Percentiles rank a stretch among this genome's conserved stretches.
phyloP scores from a whole-genome alignment of 2,329 filamentous ascomycete genomes.

The Hymenoscyphus fructigenus region DNA sequence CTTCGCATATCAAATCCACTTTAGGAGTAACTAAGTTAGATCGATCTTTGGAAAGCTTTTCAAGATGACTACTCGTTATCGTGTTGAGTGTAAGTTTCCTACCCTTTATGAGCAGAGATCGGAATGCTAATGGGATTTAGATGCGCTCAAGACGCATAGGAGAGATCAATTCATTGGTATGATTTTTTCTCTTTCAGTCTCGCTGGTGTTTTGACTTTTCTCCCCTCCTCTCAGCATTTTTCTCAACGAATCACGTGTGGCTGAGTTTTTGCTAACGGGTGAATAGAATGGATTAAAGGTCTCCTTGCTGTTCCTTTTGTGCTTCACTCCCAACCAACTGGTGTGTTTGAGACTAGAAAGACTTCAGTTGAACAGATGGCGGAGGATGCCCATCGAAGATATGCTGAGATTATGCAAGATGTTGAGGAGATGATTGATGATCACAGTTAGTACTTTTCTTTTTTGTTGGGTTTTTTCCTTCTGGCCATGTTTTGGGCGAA shows the following conservation, averaged over 20 bases:
- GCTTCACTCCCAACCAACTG: constrained; percentile 90
- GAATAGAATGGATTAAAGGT: constrained; percentile 90
- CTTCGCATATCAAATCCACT: background rate
- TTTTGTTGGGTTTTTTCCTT: constrained; percentile 9
- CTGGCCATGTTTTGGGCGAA: background rate
- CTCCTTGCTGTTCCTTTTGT: constrained; percentile 94
- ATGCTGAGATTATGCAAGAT: constrained; percentile 92
- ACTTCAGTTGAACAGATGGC: constrained; percentile 70
- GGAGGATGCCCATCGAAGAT: constrained; percentile 78
- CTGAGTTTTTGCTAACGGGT: constrained; percentile 7
- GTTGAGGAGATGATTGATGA: constrained; percentile 90
- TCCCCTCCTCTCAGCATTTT: background rate
- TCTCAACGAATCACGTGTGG: background rate
- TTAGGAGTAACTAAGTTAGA: background rate
- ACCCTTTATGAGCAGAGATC: constrained; percentile 6
- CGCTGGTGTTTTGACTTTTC: background rate
- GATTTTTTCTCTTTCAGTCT: constrained; percentile 16
- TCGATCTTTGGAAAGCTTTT: background rate
- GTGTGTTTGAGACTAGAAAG: constrained; percentile 70
- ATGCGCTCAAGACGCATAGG: constrained; percentile 77
- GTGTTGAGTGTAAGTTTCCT: constrained; percentile 67
- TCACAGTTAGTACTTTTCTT: constrained; percentile 61
- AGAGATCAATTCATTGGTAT: constrained; percentile 83
- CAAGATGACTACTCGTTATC: constrained; percentile 62
- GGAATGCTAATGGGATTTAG: constrained; percentile 38